Evolutionary conservation across 352 stramenopile species (phyloP), one percentile per base, ranked within the genome.

Genomic region (Salisapilia sapeloensis): DNA sequence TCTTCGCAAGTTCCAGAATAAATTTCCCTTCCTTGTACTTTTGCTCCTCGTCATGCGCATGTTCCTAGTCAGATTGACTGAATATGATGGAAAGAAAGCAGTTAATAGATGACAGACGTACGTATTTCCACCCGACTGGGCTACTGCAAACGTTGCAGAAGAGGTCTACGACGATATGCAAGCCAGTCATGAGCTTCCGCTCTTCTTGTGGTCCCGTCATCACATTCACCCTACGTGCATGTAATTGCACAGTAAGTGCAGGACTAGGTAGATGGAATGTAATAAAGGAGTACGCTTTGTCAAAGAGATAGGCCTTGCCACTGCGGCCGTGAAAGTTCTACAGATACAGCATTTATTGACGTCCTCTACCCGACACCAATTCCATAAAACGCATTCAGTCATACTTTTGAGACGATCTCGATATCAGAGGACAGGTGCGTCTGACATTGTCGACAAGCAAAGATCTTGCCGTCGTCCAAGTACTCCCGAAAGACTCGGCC

Each of bases 1-100:
- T 83, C 55, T 94, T 85, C 44, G 92, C 90, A 44, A 96, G 86
- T 53, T 97, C 89, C 40, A 97, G 78, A 50, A 97, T 96, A 57
- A 87, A 96, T 44, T 96, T 96, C 40, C 87, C 87, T 56, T 96
- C 86, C 52, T 97, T 97, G 65, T 97, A 97, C 51, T 94, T 95
- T 54, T 97, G 79, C 46, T 56, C 84, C 25, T 67, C 53, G 35
- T 97, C 83, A 40, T 96, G 89, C 23, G 89, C 89, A 46, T 87
- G 87, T 44, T 84, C 70, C 67, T 86, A 45, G 5, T 12, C 38
- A 38, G 14, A 31, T 16, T 3, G 19, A 3, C 16, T 31, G 3
- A 31, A 31, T 6, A 16, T 6, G 16, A 12, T 12, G 24, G n/a
- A 4, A 18, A 8, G 4, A 2, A 2, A 13, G 14, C 29, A 10